phyloP scores from a whole-genome alignment of 1,284 basidiomycete species.

The Malassezia cuniculi region DNA sequence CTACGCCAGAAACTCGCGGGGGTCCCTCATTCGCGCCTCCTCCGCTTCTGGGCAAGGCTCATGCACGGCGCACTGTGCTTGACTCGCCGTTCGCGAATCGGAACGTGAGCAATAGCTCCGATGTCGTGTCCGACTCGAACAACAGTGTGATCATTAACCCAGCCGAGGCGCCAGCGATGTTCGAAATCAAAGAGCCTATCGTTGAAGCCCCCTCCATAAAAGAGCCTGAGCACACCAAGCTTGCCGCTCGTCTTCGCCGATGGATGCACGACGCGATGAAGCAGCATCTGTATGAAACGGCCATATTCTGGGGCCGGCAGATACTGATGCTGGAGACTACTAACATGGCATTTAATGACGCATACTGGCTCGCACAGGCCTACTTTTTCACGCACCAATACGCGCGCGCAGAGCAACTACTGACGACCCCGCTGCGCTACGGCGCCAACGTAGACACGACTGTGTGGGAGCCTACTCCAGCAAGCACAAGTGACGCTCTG shows the following conservation, averaged over 20 bases:
- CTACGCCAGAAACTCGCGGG: slow-evolving; percentile 2
- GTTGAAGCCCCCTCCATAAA: too few relatives aligned
- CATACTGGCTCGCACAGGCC: slow-evolving; percentile 95
- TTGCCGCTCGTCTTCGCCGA: slow-evolving; percentile 60
- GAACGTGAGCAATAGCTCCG: background rate
- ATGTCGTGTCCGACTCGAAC: slow-evolving; percentile 8
- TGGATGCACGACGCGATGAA: slow-evolving; percentile 96
- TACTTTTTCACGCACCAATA: slow-evolving; percentile 93
- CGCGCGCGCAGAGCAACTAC: slow-evolving; percentile 76
- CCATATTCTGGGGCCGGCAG: slow-evolving; percentile 97
- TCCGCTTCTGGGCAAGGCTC: slow-evolving; percentile 8
- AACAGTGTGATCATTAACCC: slow-evolving; percentile 12
- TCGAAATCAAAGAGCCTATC: too few relatives aligned
- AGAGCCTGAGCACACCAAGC: background rate
- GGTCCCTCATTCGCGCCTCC: slow-evolving; percentile 4
- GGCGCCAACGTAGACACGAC: slow-evolving; percentile 9
- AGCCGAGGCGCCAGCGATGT: too few relatives aligned
- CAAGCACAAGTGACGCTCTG: slow-evolving; percentile 22
- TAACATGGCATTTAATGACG: slow-evolving; percentile 52
- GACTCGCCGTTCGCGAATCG: background rate
- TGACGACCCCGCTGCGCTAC: slow-evolving; percentile 61
- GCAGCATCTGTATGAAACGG: slow-evolving; percentile 94
- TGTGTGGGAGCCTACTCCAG: slow-evolving; percentile 14
- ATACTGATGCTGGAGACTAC: slow-evolving; percentile 70
- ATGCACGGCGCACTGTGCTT: background rate